Evolutionary conservation across 2,329 filamentous ascomycete genomes (phyloP), one percentile per base, ranked within the genome.

Genomic region (Scytalidium sp.): DNA sequence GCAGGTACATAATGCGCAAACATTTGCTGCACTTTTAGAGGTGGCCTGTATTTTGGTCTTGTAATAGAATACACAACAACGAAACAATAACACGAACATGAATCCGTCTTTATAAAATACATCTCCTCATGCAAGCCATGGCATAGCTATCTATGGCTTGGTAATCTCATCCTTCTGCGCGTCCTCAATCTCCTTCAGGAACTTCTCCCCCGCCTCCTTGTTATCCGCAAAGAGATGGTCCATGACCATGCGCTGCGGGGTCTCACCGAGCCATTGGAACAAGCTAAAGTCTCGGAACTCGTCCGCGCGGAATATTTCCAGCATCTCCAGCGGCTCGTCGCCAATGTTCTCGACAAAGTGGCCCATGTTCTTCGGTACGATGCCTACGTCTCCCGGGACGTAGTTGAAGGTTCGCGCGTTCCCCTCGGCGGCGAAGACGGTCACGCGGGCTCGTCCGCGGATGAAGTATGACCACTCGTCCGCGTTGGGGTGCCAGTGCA

Each of bases 381-480:
- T 87, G 13, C 85, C 88, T 0, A 90, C 85, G 59, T 92, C 88
- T 2, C 88, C 88, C 1, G 85, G 78, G 5, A 78, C 70, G 66
- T 88, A 92, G 70, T 92, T 83, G 61, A 92, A 92, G 0, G 88
- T 92, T 20, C 86, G 76, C 0, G 87, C 86, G 19, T 74, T 81
- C 22, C 83, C 81, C 57, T 87, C 80, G 2, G 86, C 78, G 0
- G 80, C 85, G 62, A 91, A 92, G 56, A 92, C 79, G 13, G 87
- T 91, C 13, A 90, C 80, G 25, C 88, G 79, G 0, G 85, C 88
- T 39, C 81, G 80, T 0, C 88, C 88, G 21, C 71, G 70, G 64
- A 92, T 80, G 72, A 92, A 90, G 68, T 88, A 92, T 6, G 83
- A 87, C 87, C 87, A 92, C 66, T 91, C 87, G 60, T 91, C 88